Evolutionary conservation across 768 basidiomycete species (phyloP), one percentile per base, ranked within the genome.

Genomic region (Pluteus cervinus): DNA sequence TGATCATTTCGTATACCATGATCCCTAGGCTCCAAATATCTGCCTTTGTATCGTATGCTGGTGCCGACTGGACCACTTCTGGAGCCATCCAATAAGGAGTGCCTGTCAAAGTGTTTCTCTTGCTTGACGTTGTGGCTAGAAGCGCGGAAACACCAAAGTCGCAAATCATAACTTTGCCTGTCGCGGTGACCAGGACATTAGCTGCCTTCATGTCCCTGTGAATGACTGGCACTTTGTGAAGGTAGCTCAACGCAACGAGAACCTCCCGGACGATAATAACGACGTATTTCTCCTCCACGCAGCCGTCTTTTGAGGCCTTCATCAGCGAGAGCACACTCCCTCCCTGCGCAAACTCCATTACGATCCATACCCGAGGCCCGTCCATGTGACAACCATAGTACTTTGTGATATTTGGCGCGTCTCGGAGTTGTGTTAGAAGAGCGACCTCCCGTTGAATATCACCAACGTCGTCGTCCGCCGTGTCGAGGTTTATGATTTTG

Each of bases 51-150:
- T 99, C 94, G 59, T 99, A 98, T 29, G 81, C 72, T n/a, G 89
- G 79, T 8, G 86, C 81, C 7, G 74, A 72, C 46, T 90, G 86
- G 11, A 94, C 88, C 3, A 98, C 91, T 60, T 99, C 96, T 0
- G 96, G 96, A 0, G 96, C 96, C 96, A 99, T 99, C 94, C 94
- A 98, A 56, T 96, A 90, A 0, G 93, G 94, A 2, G 96, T 98
- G 2, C 96, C 96, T 44, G 93, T 90, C 52, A 98, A 76, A 0
- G 96, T 99, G 36, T 93, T 91, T 16, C 96, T 79, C 58, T 98
- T 98, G 57, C 89, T 90, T 8, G 82, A 79, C 3, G 79, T 71
- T 11, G 80, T 87, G 17, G 79, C 76, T 37, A 97, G 75, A 24
- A 96, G 76, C 3, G 93, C 96, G 4, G 94, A 96, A 32, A 99